Percentiles rank a stretch among this genome's conserved stretches.
Conservation (phyloP, 805 yeast species). For the Blastobotrys chiropterorum region DNA sequence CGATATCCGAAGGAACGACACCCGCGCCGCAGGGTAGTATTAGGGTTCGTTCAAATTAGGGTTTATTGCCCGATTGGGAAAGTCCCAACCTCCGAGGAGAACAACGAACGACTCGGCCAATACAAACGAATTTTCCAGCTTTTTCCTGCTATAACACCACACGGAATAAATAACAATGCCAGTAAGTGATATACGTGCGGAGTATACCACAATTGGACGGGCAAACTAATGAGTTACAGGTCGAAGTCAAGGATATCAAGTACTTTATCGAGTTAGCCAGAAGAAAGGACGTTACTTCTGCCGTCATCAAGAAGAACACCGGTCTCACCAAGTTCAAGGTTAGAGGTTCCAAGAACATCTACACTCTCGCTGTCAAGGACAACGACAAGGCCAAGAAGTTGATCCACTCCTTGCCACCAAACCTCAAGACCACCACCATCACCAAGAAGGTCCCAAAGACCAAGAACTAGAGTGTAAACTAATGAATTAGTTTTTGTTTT, state of each 20-base stretch:
- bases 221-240: slow-evolving; percentile 15
- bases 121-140: not conserved
- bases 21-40: too few species aligned
- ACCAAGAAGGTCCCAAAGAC: slow-evolving; percentile 23
- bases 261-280: slow-evolving; percentile 85
- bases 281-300: slow-evolving; percentile 86
- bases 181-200: not conserved
- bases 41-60: not conserved
- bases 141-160: not conserved
- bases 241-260: slow-evolving; percentile 93
- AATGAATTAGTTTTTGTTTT: not conserved
- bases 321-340: slow-evolving; percentile 97
- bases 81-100: not conserved
- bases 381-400: slow-evolving; percentile 96
- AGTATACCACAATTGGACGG: not conserved
- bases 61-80: not conserved
- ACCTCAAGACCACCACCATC: slow-evolving; percentile 27
- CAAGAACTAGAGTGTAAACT: not conserved
- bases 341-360: slow-evolving; percentile 90
- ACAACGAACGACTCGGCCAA: not conserved
- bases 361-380: slow-evolving; percentile 94
- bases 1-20: too few species aligned
- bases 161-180: not conserved
- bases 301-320: slow-evolving; percentile 90
- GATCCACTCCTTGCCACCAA: slow-evolving; percentile 94